Conservation (phyloP, 2,329 filamentous ascomycete species). For the Paraphoma sp. region DNA sequence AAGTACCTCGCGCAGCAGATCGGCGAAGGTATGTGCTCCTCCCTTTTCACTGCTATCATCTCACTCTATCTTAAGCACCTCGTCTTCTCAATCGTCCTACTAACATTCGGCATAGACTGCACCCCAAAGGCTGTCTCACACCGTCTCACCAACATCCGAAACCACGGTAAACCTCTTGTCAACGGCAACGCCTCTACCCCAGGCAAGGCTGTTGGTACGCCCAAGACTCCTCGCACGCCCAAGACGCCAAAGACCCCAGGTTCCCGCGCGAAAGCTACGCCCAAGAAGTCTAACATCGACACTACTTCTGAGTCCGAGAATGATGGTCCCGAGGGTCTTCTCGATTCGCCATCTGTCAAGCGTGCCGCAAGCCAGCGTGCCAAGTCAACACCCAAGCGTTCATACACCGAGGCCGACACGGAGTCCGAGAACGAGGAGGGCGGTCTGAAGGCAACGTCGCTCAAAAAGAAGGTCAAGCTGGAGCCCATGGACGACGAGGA, state of each 20-base stretch:
- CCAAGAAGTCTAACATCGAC: background rate
- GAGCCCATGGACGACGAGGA: too few relatives aligned
- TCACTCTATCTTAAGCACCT: background rate
- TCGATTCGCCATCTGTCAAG: background rate
- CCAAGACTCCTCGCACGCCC: too few relatives aligned
- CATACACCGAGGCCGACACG: background rate
- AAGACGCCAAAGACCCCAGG: background rate
- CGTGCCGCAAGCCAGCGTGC: background rate
- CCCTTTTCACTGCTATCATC: too few relatives aligned
- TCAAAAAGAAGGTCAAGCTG: background rate
- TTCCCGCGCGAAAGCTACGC: background rate
- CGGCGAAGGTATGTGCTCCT: constrained; percentile 28
- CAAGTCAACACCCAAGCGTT: background rate
- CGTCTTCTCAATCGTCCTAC: too few relatives aligned
- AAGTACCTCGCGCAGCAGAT: constrained; percentile 21
- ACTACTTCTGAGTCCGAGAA: background rate
- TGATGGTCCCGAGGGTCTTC: background rate
- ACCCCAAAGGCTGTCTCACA: constrained; percentile 34
- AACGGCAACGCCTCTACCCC: background rate
- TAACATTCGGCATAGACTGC: constrained; percentile 18
- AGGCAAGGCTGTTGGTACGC: background rate
- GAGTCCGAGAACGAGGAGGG: too few relatives aligned
- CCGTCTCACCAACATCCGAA: constrained; percentile 28
- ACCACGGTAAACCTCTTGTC: constrained; percentile 1
- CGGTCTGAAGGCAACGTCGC: too few relatives aligned